phyloP scores from a whole-genome alignment of 345 rosid species.

The Eutrema heterophyllum region DNA sequence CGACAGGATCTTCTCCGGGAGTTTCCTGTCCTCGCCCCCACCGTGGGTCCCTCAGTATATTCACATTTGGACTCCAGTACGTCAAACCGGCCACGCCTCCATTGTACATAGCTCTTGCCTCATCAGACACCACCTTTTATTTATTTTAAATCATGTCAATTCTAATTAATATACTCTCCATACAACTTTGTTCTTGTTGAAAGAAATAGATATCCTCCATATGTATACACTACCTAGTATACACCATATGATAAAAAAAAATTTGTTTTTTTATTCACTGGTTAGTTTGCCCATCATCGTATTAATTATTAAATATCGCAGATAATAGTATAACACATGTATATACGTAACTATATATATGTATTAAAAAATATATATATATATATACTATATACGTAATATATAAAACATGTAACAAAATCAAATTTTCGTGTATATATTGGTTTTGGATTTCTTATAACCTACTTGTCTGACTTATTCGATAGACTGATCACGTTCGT shows the following conservation, averaged over 20 bases:
- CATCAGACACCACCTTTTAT: slow-evolving; percentile 64
- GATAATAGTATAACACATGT: background rate
- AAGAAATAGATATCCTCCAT: background rate
- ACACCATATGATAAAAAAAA: background rate
- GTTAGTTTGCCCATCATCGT: slow-evolving; percentile 23
- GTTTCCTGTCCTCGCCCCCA: slow-evolving; percentile 96
- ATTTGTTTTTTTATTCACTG: background rate
- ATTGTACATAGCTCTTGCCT: slow-evolving; percentile 79
- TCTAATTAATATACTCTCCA: background rate
- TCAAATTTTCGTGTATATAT: background rate
- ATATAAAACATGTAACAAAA: background rate
- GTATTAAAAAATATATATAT: no score
- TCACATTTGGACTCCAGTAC: slow-evolving; percentile 81
- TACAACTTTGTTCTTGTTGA: slow-evolving; percentile 5
- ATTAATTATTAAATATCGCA: background rate
- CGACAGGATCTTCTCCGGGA: slow-evolving; percentile 86
- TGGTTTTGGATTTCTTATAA: background rate
- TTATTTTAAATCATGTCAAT: background rate
- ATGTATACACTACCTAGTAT: background rate
- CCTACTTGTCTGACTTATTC: slow-evolving; percentile 11
- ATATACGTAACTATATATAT: background rate
- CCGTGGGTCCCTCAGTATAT: slow-evolving; percentile 77
- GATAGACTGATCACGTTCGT: slow-evolving; percentile 5
- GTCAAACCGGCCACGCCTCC: slow-evolving; percentile 70
- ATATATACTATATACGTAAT: background rate